Base-by-base conservation (phyloP, 371 early-diverging fungal genomes). In the Mucor velutinosus region DNA sequence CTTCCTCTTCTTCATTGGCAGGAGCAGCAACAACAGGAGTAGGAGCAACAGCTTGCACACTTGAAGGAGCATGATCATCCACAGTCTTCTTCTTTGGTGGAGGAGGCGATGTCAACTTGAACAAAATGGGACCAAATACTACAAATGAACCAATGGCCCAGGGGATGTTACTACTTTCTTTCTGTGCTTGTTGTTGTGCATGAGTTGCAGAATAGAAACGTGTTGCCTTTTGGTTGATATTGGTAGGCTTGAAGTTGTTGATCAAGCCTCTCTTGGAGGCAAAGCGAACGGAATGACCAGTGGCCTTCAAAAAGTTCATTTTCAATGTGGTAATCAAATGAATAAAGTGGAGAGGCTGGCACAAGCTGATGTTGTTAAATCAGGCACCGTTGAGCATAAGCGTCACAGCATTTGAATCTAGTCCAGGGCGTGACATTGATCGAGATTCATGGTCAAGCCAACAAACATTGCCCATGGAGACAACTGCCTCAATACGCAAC, bases 101-200 rank as follows among this genome's bases (percentile, higher is more conserved):
- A 51, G 86, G 86, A 57, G 88, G 88, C 14, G 86, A 86, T 17
- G 88, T 86, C 67, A 88, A 66, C 45, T 83, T 78, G 74, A 85
- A 88, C 60, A 88, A 77, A 65, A 88, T 49, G 32, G 88, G 88
- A 21, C 86, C 86, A 72, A 88, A 88, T 41, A 88, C 69, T 11
- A 85, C 19, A 60, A 88, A 67, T 7, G 88, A 88, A 29, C 88
- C 88, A 66, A 88, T 79, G 55, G 76, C 78, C 88, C 88, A 88
- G 61, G 77, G 77, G 11, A 80, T 77, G 67, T 78, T 83, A 65
- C 82, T 82, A 32, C 58, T n/a, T 30, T 70, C 66, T 56, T 66
- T 65, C 17, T 58, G 30, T 29, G 35, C 45, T 8, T 25, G 29
- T 17, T 45, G 25, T 12, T 62, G 62, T 8, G n/a, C 43, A 39